These are phyloP conservation scores for Luffa aegyptiaca DNA, from an alignment of 306 rosid species.

Conservation along the genomic window DNA sequence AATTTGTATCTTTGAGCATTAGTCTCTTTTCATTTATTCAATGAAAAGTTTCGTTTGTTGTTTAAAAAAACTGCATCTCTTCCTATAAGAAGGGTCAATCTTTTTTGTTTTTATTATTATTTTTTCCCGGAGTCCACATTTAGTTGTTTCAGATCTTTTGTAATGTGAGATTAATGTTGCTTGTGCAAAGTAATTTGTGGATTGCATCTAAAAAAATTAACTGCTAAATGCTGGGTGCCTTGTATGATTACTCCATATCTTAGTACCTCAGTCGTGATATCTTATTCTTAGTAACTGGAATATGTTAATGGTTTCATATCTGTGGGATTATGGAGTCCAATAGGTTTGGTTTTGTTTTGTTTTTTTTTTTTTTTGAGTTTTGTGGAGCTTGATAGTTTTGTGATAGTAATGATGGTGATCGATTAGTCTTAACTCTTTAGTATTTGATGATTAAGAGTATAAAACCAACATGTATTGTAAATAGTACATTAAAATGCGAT, in stretches of 20 bases:
- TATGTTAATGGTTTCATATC: background rate
- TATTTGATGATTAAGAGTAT: background rate
- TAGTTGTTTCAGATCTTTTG: background rate
- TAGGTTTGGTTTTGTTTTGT: background rate
- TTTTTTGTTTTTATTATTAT: background rate
- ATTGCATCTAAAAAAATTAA: background rate
- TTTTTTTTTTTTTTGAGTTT: background rate
- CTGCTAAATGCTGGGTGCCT: background rate
- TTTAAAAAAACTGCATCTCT: background rate
- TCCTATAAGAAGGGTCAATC: background rate
- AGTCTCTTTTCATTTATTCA: too few species aligned
- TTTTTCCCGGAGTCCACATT: background rate
- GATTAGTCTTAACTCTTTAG: background rate
- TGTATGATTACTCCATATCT: background rate
- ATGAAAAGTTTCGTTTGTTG: too few species aligned
- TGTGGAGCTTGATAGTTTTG: background rate
- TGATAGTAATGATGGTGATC: background rate
- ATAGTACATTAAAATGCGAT: background rate
- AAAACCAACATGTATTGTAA: background rate
- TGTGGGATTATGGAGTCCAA: background rate
- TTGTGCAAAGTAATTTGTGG: background rate
- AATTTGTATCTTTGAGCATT: too few species aligned
- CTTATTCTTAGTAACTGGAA: background rate
- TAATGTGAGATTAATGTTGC: background rate
- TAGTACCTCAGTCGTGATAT: background rate